These are phyloP conservation scores for Suhomyces pyralidae DNA, from an alignment of 805 yeast species.

Conservation along the genomic window DNA sequence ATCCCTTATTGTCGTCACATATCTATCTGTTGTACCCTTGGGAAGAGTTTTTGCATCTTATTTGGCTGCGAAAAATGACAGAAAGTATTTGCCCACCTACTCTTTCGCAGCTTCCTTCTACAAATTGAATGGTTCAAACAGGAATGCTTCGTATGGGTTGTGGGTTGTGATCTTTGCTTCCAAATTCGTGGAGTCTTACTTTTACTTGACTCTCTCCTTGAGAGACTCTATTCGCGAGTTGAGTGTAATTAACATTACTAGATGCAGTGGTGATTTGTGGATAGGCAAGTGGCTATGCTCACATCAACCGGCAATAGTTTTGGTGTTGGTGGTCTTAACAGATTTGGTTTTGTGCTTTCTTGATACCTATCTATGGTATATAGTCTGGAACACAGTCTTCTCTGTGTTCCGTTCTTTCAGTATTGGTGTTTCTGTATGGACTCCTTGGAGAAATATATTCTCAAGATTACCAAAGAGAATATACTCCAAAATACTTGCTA, in stretches of 20 bases:
- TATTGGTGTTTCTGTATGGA: constrained; percentile 79
- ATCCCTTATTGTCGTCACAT: constrained; percentile 51
- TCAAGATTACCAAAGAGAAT: constrained; percentile 75
- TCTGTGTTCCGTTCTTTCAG: constrained; percentile 70
- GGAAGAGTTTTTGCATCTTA: constrained; percentile 48
- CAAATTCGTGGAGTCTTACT: constrained; percentile 74
- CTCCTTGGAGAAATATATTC: constrained; percentile 84
- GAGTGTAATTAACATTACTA: constrained; percentile 48
- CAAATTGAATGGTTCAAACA: constrained; percentile 49
- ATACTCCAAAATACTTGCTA: constrained; percentile 61
- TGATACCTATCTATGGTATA: constrained; percentile 85
- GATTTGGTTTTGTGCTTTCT: constrained; percentile 70
- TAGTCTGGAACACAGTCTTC: constrained; percentile 71
- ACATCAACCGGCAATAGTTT: constrained; percentile 54
- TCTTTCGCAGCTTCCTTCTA: constrained; percentile 62
- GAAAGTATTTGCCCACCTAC: constrained; percentile 51
- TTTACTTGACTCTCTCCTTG: constrained; percentile 68
- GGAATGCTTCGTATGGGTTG: constrained; percentile 61
- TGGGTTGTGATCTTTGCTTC: constrained; percentile 68
- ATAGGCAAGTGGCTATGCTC: constrained; percentile 53
- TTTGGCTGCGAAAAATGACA: constrained; percentile 18
- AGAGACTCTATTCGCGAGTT: constrained; percentile 73
- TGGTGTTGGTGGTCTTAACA: constrained; percentile 52
- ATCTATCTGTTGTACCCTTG: constrained; percentile 62
- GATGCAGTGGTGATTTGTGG: constrained; percentile 61